Conservation (phyloP, 345 rosid species). For the Raphanus sativus region DNA sequence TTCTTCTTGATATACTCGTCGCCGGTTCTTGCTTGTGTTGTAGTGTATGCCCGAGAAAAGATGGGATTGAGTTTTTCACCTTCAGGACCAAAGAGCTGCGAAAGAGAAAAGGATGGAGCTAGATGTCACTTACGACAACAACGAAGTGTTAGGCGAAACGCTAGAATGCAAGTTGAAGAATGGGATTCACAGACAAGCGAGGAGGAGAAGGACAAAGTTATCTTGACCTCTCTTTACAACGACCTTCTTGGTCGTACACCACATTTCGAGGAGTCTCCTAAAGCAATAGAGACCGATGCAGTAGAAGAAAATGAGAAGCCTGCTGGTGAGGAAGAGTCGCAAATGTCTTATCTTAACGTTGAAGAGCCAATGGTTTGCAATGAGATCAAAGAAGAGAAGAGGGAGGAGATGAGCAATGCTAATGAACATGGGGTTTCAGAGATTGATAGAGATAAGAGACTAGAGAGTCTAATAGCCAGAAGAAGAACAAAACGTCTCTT, state of each 20-base stretch:
- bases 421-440: slow-evolving; percentile 78
- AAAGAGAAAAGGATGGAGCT: slow-evolving; percentile 2
- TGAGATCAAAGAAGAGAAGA: slow-evolving; percentile 44
- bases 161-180: slow-evolving; percentile 42
- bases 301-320: slow-evolving; percentile 8
- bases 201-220: slow-evolving; percentile 32
- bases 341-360: not conserved
- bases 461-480: slow-evolving; percentile 76
- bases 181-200: slow-evolving; percentile 37
- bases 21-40: slow-evolving; percentile 46
- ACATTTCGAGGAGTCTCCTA: slow-evolving; percentile 37
- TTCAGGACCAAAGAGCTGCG: slow-evolving; percentile 13
- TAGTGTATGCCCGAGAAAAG: slow-evolving; percentile 35
- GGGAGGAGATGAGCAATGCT: slow-evolving; percentile 66
- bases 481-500: slow-evolving; percentile 61
- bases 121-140: slow-evolving; percentile 38
- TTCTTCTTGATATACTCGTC: slow-evolving; percentile 49
- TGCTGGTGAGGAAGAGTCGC: not conserved
- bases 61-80: slow-evolving; percentile 15
- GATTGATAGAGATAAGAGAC: slow-evolving; percentile 70
- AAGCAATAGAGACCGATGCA: slow-evolving; percentile 20
- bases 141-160: slow-evolving; percentile 52
- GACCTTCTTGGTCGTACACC: slow-evolving; percentile 35
- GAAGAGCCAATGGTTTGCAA: slow-evolving; percentile 19
- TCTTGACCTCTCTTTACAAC: slow-evolving; percentile 28